A percentile compares a stretch with the other conserved stretches of the same genome.
Evolutionary conservation across 164 flowering plant species (phyloP).

Genomic region (Cinnamomum micranthum): DNA sequence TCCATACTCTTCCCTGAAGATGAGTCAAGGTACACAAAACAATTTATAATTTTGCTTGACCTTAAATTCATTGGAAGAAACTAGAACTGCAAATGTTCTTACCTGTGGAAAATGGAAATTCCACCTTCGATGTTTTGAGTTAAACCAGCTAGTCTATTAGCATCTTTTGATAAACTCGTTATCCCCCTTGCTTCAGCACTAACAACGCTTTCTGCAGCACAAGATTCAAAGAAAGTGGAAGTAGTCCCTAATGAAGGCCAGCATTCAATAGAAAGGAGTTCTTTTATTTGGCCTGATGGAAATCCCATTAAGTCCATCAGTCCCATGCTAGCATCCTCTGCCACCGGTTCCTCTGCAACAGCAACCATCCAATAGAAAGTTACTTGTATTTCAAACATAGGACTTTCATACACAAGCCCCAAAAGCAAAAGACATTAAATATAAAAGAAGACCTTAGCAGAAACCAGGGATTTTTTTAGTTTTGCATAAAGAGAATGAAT

Average conservation of each 20-base stretch:
- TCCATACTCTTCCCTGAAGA: background rate
- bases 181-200: constrained; percentile 27
- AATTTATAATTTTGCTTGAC: background rate
- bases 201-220: constrained; percentile 22
- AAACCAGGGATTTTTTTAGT: too few species aligned
- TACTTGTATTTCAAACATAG: background rate
- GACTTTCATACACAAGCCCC: too few species aligned
- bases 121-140: constrained; percentile 37
- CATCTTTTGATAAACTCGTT: constrained; percentile 30
- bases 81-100: constrained; percentile 11
- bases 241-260: constrained; percentile 29
- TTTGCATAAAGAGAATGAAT: too few species aligned
- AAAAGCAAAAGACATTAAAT: too few species aligned
- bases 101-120: constrained; percentile 74
- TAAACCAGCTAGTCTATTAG: constrained; percentile 30
- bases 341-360: constrained; percentile 37
- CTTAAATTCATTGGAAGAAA: background rate
- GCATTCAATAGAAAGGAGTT: constrained; percentile 14
- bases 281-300: constrained; percentile 32
- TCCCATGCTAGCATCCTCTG: constrained; percentile 20
- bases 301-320: constrained; percentile 49
- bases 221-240: constrained; percentile 25
- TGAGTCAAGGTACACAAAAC: background rate
- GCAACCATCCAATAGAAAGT: background rate
- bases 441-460: too few species aligned